phyloP scores from a whole-genome alignment of 441 rosid genomes.

The Iberis amara region DNA sequence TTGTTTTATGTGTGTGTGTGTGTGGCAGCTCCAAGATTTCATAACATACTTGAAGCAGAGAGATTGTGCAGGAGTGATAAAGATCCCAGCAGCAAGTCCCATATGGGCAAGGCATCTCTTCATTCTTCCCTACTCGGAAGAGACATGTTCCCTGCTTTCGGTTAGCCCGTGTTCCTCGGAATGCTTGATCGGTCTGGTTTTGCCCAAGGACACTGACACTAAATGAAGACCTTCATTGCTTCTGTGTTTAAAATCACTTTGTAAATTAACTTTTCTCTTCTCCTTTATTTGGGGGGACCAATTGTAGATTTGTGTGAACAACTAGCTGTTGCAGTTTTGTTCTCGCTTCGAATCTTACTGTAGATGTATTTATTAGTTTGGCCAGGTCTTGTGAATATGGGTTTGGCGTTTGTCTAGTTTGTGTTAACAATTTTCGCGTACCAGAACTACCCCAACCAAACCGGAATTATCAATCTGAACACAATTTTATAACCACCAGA shows the following conservation, averaged over 20 bases:
- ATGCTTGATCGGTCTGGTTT: conserved; percentile 69
- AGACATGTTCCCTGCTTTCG: conserved; percentile 71
- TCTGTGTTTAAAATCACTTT: conserved; percentile 22
- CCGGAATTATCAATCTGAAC: too few relatives aligned
- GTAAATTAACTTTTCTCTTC: conserved; percentile 19
- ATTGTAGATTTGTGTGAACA: conserved; percentile 21
- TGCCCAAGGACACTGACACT: conserved; percentile 92
- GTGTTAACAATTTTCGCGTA: too few relatives aligned
- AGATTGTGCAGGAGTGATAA: conserved; percentile 94
- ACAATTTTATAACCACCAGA: too few relatives aligned
- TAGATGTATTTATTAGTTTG: too few relatives aligned
- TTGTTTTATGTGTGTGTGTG: conserved; percentile 1
- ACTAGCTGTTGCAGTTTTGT: conserved; percentile 14
- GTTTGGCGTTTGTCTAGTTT: too few relatives aligned
- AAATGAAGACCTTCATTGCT: conserved; percentile 30
- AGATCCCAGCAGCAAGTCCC: conserved; percentile 63
- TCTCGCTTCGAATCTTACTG: neutral
- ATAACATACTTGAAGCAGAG: conserved; percentile 85
- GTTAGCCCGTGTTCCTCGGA: conserved; percentile 45
- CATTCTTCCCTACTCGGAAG: conserved; percentile 73
- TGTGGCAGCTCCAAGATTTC: conserved; percentile 84
- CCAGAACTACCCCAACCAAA: too few relatives aligned
- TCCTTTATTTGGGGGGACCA: conserved; percentile 5
- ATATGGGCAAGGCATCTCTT: conserved; percentile 93
- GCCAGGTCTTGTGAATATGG: too few relatives aligned